Percentiles rank a stretch among this genome's conserved stretches.
phyloP scores from a whole-genome alignment of 768 basidiomycete species.

The Phanerodontia chrysosporium region DNA sequence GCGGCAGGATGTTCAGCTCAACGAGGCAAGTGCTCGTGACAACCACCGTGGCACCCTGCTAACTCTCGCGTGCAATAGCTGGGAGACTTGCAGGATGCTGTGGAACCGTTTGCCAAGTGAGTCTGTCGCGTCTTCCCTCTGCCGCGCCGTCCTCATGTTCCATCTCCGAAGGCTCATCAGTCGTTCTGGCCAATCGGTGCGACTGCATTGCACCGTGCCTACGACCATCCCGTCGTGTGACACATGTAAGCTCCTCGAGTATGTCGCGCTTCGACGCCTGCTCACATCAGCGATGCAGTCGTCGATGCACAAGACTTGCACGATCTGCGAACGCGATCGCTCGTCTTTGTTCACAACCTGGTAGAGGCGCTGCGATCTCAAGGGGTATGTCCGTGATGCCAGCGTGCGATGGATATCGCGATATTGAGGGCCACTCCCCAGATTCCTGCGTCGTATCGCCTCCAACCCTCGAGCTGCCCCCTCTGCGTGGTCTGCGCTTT shows the following conservation, averaged over 20 bases:
- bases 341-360: conserved; percentile 62
- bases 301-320: conserved; percentile 68
- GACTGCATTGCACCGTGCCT: conserved; percentile 62
- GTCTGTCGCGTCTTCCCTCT: conserved; percentile 17
- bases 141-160: conserved; percentile 2
- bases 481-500: conserved; percentile 56
- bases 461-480: conserved; percentile 57
- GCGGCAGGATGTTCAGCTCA: conserved; percentile 26
- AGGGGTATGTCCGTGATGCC: conserved; percentile 39
- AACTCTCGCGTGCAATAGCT: conserved; percentile 35
- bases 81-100: conserved; percentile 49
- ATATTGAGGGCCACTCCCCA: conserved; percentile 25
- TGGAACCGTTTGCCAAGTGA: conserved; percentile 60
- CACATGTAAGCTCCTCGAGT: conserved; percentile 42
- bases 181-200: conserved; percentile 44
- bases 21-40: conserved; percentile 31
- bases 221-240: conserved; percentile 57
- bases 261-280: neutral
- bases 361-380: conserved; percentile 53
- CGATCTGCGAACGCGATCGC: conserved; percentile 55
- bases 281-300: conserved; percentile 30
- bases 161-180: conserved; percentile 39
- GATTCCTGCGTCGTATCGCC: conserved; percentile 59
- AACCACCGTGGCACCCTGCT: conserved; percentile 5
- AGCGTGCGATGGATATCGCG: conserved; percentile 4